These are phyloP conservation scores for Lipomyces mesembrius DNA, from an alignment of 805 yeast species.

Conservation along the genomic window DNA sequence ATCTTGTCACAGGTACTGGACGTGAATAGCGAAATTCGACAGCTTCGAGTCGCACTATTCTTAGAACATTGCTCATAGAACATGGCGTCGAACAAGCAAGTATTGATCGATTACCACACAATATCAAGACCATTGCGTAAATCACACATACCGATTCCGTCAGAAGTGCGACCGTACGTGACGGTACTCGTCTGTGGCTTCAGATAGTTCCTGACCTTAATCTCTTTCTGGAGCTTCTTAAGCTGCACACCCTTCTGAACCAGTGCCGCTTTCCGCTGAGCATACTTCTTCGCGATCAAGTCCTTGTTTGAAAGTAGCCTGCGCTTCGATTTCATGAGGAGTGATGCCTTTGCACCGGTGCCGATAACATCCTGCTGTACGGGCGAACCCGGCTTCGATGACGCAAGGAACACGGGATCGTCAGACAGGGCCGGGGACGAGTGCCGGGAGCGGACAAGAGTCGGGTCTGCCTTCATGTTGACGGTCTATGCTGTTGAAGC, in stretches of 20 bases:
- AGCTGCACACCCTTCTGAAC: constrained; percentile 33
- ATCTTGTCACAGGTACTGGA: neutral
- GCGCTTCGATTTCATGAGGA: constrained; percentile 33
- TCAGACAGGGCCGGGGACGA: constrained; percentile 24
- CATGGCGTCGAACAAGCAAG: constrained; percentile 4
- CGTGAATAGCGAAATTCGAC: too few species aligned
- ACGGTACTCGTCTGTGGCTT: constrained; percentile 32
- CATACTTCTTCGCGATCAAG: constrained; percentile 32
- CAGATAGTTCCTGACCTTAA: constrained; percentile 29
- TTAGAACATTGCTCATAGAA: neutral
- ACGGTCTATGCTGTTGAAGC: neutral
- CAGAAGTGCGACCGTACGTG: constrained; percentile 43
- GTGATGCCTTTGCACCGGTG: constrained; percentile 29
- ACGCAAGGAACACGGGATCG: constrained; percentile 8
- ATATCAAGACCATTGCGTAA: neutral
- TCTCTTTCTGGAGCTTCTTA: constrained; percentile 33
- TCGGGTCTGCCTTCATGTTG: constrained; percentile 26
- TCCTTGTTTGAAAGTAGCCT: constrained; percentile 30
- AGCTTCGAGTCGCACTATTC: neutral
- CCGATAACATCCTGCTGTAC: constrained; percentile 2
- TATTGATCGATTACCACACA: neutral
- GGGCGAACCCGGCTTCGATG: constrained; percentile 2
- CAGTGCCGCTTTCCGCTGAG: constrained; percentile 33
- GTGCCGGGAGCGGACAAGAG: constrained; percentile 31
- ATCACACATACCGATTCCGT: constrained; percentile 40